A percentile compares a stretch with the other conserved stretches of the same genome.
Evolutionary conservation across 2,329 filamentous ascomycete species (phyloP).

Genomic region (Verticillium zaregamsianum): DNA sequence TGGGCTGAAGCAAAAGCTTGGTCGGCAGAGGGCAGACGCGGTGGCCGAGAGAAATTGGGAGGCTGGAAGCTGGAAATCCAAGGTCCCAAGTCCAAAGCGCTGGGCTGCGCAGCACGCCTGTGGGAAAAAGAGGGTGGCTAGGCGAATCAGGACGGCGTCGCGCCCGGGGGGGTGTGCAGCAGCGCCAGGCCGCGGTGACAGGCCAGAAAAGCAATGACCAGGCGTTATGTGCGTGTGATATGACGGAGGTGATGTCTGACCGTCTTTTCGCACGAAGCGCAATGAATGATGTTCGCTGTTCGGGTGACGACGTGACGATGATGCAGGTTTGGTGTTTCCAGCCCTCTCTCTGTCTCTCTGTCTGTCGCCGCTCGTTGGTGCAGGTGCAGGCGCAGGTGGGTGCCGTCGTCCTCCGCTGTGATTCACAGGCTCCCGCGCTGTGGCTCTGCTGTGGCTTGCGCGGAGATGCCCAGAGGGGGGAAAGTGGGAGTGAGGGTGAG

Average conservation of each 20-base stretch:
- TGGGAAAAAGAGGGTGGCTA: neutral
- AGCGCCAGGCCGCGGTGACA: neutral
- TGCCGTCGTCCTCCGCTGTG: neutral
- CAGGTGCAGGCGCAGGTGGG: neutral
- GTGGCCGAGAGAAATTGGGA: neutral
- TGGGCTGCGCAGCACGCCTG: neutral
- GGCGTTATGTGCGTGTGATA: neutral
- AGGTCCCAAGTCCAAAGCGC: neutral
- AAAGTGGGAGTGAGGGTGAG: neutral
- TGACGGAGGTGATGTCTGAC: neutral
- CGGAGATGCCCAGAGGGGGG: neutral
- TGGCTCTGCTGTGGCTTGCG: neutral
- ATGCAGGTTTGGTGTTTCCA: neutral
- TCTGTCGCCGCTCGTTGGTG: too few species aligned
- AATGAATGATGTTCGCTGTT: neutral
- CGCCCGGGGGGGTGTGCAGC: neutral
- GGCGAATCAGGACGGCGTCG: neutral
- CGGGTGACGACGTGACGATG: neutral
- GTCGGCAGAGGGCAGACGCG: neutral
- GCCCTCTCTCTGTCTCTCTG: neutral
- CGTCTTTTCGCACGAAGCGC: neutral
- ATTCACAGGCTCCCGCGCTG: neutral
- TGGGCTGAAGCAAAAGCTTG: neutral
- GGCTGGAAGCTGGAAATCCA: neutral
- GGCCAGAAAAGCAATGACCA: neutral